Evolutionary conservation across 495 filamentous ascomycete species (phyloP), one percentile per base, ranked within the genome.

Genomic region (Xylaria flabelliformis): DNA sequence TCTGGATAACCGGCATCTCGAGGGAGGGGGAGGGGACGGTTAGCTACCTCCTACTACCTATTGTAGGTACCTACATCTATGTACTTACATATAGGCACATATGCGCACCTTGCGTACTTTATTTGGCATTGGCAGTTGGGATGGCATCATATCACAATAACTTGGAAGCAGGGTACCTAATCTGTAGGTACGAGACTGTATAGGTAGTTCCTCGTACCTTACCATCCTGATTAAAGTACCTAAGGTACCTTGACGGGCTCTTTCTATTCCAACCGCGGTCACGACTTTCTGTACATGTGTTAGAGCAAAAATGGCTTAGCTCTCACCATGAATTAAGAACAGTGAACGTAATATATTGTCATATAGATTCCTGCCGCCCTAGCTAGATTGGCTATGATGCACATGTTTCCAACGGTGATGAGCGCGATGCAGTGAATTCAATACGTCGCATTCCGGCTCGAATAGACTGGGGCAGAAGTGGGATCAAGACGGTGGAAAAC

Each of bases 401-500:
- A 39, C 34, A 61, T 61, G 21, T 39, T 44, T 63, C 17, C 64
- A 66, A 51, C 46, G 26, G 64, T 19, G 26, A 44, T 29, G 21
- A 24, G 42, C n/a, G 12, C 2, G n/a, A 64, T 64, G 29, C 13
- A 32, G 29, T 66, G 32, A 32, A 21, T 66, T 29, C 50, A 53
- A 41, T 56, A 50, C 32, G 65, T 56, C 34, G 44, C 65, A 56
- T 67, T 67, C 65, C 65, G 65, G 65, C 44, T 55, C n/a, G 29
- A 56, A 26, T 55, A 56, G 50, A 67, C 64, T 41, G 64, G 46
- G 64, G 64, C 61, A 17, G 34, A 44, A 56, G 36, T 42, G 65
- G 48, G 64, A 39, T 67, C 64, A 51, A 32, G 44, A 53, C 29
- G n/a, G 46, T 34, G 46, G 29, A 41, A 36, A 67, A 67, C 64